These are phyloP conservation scores for Postia placenta DNA, from an alignment of 768 basidiomycete species.

Conservation along the genomic window DNA sequence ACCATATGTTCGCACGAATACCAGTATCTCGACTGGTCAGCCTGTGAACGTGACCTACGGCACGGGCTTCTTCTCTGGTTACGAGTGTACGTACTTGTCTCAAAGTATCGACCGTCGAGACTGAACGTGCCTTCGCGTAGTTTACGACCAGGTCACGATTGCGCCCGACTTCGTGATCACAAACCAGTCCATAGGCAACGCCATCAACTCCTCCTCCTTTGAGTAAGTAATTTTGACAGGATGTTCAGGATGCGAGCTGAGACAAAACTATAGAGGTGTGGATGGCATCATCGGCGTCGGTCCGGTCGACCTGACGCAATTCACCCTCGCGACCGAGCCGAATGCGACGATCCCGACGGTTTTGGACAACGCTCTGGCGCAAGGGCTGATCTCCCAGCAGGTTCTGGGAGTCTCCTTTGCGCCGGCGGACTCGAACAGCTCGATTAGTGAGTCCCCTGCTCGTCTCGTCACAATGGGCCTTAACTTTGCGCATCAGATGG, in stretches of 20 bases:
- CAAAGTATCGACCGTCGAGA: neutral
- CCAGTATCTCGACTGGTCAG: slow-evolving; percentile 35
- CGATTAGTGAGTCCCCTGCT: neutral
- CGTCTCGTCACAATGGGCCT: neutral
- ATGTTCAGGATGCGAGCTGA: neutral
- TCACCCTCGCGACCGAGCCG: slow-evolving; percentile 30
- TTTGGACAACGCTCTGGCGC: slow-evolving; percentile 46
- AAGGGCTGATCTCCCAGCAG: slow-evolving; percentile 38
- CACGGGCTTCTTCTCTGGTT: slow-evolving; percentile 45
- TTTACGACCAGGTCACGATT: neutral
- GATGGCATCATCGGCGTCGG: slow-evolving; percentile 54
- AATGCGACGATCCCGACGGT: slow-evolving; percentile 42
- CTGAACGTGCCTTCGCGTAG: neutral
- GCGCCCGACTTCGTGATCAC: slow-evolving; percentile 10
- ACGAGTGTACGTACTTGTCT: slow-evolving; percentile 28
- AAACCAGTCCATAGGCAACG: slow-evolving; percentile 29
- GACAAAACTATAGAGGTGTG: slow-evolving; percentile 22
- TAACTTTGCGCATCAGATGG: slow-evolving; percentile 13
- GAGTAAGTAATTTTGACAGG: neutral
- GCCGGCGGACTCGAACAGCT: slow-evolving; percentile 29
- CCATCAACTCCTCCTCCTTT: neutral
- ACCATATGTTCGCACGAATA: slow-evolving; percentile 39
- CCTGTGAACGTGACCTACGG: slow-evolving; percentile 45
- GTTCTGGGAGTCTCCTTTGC: slow-evolving; percentile 47
- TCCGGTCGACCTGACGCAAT: slow-evolving; percentile 41